Percentiles rank a stretch among this genome's conserved stretches.
Conservation (phyloP, 1,139 yeast genomes). For the Scheffersomyces quercinus region DNA sequence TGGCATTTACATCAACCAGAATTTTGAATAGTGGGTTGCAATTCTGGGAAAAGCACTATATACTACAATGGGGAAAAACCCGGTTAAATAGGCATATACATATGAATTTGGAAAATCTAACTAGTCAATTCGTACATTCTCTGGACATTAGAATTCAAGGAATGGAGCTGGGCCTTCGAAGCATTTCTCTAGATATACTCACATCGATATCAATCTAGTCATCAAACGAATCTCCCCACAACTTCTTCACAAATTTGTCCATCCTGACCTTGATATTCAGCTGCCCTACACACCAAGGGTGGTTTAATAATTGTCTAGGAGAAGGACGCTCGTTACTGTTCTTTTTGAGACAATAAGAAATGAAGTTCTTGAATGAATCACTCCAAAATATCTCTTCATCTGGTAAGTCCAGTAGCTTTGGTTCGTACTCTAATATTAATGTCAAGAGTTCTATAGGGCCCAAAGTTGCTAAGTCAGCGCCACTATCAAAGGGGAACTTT, state of each 20-base stretch:
- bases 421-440: slow-evolving; percentile 79
- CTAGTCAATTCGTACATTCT: background rate
- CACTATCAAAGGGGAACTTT: slow-evolving; percentile 62
- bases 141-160: too few species aligned
- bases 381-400: slow-evolving; percentile 80
- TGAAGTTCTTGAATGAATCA: slow-evolving; percentile 76
- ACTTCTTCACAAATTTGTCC: slow-evolving; percentile 80
- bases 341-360: slow-evolving; percentile 78
- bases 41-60: too few species aligned
- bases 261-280: slow-evolving; percentile 69
- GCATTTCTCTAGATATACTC: background rate
- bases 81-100: too few species aligned
- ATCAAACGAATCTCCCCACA: slow-evolving; percentile 57
- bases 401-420: slow-evolving; percentile 75
- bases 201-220: background rate
- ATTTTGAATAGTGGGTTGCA: too few species aligned
- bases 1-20: too few species aligned
- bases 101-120: too few species aligned
- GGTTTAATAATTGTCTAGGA: slow-evolving; percentile 87
- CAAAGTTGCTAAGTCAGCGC: slow-evolving; percentile 43
- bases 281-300: slow-evolving; percentile 89
- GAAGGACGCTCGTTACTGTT: slow-evolving; percentile 81
- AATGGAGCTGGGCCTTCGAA: background rate
- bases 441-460: slow-evolving; percentile 87
- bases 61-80: too few species aligned